Conservation (phyloP, 2,329 filamentous ascomycete genomes). For the Didymosphaeria variabile region DNA sequence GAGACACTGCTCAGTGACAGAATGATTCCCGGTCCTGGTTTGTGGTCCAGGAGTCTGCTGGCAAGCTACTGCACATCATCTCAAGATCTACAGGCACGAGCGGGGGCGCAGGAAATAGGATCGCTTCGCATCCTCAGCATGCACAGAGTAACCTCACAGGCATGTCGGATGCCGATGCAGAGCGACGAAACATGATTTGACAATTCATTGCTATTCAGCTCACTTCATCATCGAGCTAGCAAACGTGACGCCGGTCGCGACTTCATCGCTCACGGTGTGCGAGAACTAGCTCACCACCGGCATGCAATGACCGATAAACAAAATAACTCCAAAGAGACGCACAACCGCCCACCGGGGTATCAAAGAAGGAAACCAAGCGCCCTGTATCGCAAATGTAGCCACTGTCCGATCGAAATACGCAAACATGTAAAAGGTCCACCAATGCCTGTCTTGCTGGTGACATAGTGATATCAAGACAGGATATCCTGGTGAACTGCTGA, state of each 20-base stretch:
- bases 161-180: neutral
- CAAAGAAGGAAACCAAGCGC: neutral
- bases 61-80: conserved; percentile 1
- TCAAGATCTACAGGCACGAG: neutral
- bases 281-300: neutral
- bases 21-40: neutral
- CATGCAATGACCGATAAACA: neutral
- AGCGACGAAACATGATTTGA: neutral
- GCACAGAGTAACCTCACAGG: neutral
- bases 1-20: neutral
- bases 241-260: neutral
- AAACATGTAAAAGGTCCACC: neutral
- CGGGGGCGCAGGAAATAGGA: neutral
- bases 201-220: neutral
- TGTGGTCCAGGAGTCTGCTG: neutral
- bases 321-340: neutral
- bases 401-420: neutral
- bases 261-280: neutral
- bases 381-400: neutral
- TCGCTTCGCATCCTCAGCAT: neutral
- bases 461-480: neutral
- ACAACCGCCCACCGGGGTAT: conserved; percentile 1
- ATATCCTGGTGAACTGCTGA: neutral
- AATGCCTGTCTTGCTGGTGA: neutral
- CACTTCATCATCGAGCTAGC: neutral